Base-by-base conservation (phyloP, 2,329 filamentous ascomycete species). In the Zalaria sp. region DNA sequence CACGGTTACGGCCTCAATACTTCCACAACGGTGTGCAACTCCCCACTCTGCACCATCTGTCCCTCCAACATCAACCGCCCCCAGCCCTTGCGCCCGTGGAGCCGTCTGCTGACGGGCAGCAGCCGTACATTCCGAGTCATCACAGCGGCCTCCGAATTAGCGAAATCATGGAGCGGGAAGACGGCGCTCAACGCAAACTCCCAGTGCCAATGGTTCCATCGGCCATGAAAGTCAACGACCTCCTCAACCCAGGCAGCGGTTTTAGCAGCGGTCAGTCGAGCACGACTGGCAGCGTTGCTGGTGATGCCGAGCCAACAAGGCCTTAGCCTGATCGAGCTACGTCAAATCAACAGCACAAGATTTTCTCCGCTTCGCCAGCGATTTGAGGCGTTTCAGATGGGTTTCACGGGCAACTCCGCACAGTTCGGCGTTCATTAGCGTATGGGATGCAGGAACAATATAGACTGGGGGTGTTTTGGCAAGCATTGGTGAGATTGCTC, bases 141-240 rank as follows among this genome's bases (percentile, higher is more conserved):
- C 66, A 69, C 29, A 75, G 71, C 43, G 87, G 87, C 34, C 75
- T 93, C 44, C 83, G 85, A 34, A 80, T 96, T 53, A 83, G 80
- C 45, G 89, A 96, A 59, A 96, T 96, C 56, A 91, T 96, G 67
- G 86, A 82, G 56, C 81, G 82, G 51, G 75, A 86, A 1, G 88
- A 95, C 49, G 86, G 86, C 32, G 81, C 83, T 25, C 84, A 91
- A 64, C 72, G 89, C 53, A 96, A 96, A 63, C 70, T 96, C 11
- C 89, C 89, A 0, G 83, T 94, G 10, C 87, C 87, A 4, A 84
- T 89, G 63, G 75, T 88, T n/a, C 85, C 86, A 42, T 54, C 43
- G 18, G 56, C 55, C 42, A 52, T 56, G 35, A 91, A 91, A 61
- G 82, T 93, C 35, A 83, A 83, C 2, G 89, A 95, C 53, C 72